phyloP scores from a whole-genome alignment of 2,329 filamentous ascomycete species.

The Alternaria ethzedia region DNA sequence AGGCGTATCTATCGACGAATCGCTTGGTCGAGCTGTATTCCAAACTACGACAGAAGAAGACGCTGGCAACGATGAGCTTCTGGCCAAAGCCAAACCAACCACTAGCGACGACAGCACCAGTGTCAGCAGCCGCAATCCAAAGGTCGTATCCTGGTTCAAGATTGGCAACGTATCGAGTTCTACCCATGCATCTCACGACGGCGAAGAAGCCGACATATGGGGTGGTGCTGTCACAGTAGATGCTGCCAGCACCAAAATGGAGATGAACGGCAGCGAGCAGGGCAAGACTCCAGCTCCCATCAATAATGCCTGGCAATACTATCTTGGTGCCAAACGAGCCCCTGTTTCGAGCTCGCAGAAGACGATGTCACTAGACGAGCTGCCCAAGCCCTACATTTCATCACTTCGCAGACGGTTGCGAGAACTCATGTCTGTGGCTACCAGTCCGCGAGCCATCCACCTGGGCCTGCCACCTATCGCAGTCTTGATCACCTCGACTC shows the following conservation, averaged over 20 bases:
- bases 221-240: constrained; percentile 86
- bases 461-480: constrained; percentile 87
- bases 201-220: constrained; percentile 77
- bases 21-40: constrained; percentile 80
- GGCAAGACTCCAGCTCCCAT: constrained; percentile 78
- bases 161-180: constrained; percentile 69
- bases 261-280: constrained; percentile 86
- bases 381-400: constrained; percentile 53
- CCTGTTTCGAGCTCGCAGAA: constrained; percentile 64
- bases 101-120: constrained; percentile 22
- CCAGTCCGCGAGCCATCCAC: constrained; percentile 84
- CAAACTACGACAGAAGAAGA: constrained; percentile 78
- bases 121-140: constrained; percentile 26
- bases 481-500: constrained; percentile 86
- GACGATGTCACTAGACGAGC: constrained; percentile 57
- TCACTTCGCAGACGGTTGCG: constrained; percentile 68
- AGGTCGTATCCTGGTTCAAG: constrained; percentile 85
- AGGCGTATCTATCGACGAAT: constrained; percentile 86
- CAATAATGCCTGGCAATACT: constrained; percentile 86
- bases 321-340: constrained; percentile 76
- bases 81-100: constrained; percentile 56
- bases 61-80: constrained; percentile 56
- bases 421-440: constrained; percentile 86
- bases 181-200: constrained; percentile 59
- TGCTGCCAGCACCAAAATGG: constrained; percentile 83